Evolutionary conservation across 768 basidiomycete species (phyloP).

Genomic region (Hygrophorus russula): DNA sequence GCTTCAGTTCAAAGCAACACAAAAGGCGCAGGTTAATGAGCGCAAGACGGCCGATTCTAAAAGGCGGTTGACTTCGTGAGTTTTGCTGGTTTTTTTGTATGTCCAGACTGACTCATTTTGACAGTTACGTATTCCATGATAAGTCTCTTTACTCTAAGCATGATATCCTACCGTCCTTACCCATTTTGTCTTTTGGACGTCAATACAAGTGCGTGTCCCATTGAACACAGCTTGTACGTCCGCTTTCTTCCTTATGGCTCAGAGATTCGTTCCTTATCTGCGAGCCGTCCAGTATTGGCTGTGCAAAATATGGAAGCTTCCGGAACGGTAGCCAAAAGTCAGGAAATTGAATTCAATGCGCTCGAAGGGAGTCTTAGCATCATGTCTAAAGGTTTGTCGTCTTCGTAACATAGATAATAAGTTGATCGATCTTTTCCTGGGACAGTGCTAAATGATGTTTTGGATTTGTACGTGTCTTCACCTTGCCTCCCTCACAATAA

Average conservation of each 20-base stretch:
- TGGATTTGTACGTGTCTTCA: slow-evolving; percentile 52
- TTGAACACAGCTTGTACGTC: slow-evolving; percentile 60
- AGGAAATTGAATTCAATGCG: slow-evolving; percentile 83
- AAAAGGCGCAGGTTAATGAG: slow-evolving; percentile 72
- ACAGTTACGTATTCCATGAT: slow-evolving; percentile 72
- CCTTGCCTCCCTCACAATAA: background rate
- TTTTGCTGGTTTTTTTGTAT: slow-evolving; percentile 10
- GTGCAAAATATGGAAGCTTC: slow-evolving; percentile 92
- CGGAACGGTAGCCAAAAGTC: slow-evolving; percentile 57
- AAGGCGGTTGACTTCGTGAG: slow-evolving; percentile 69
- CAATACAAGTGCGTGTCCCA: slow-evolving; percentile 66
- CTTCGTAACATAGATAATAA: background rate
- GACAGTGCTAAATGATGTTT: slow-evolving; percentile 64
- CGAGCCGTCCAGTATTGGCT: slow-evolving; percentile 43
- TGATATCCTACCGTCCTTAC: slow-evolving; percentile 3
- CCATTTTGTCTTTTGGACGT: slow-evolving; percentile 5
- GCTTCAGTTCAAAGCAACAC: slow-evolving; percentile 51
- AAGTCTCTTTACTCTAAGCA: slow-evolving; percentile 29
- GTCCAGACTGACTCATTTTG: background rate
- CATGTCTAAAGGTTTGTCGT: slow-evolving; percentile 68
- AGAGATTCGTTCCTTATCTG: slow-evolving; percentile 1
- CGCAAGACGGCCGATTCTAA: slow-evolving; percentile 72
- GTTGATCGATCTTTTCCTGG: slow-evolving; percentile 2
- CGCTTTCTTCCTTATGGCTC: slow-evolving; percentile 11
- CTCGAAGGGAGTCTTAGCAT: slow-evolving; percentile 72